phyloP scores from a whole-genome alignment of 805 yeast genomes.

The Kuraishia molischiana region DNA sequence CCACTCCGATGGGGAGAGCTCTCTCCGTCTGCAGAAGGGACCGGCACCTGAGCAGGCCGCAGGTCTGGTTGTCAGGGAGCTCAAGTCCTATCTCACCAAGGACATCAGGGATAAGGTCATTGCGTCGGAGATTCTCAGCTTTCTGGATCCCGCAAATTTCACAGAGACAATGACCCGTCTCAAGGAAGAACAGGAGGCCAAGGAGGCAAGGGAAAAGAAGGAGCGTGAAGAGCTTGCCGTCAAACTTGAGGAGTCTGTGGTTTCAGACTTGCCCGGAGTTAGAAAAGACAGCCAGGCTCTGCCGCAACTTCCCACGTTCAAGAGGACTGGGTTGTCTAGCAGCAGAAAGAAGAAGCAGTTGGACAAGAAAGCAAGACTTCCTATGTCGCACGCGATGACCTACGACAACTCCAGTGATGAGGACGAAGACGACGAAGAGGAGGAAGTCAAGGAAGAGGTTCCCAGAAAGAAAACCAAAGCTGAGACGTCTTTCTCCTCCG shows the following conservation, averaged over 20 bases:
- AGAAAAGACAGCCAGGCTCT: constrained; percentile 4
- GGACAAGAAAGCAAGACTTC: constrained; percentile 16
- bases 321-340: constrained; percentile 6
- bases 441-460: constrained; percentile 11
- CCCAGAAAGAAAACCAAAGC: neutral
- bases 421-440: constrained; percentile 16
- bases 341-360: constrained; percentile 1
- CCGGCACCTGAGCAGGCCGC: constrained; percentile 48
- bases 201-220: constrained; percentile 7
- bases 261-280: neutral
- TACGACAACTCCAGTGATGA: constrained; percentile 29
- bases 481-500: constrained; percentile 12
- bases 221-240: neutral
- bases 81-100: constrained; percentile 50
- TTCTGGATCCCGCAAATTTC: constrained; percentile 48
- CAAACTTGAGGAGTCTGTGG: neutral
- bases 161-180: constrained; percentile 35
- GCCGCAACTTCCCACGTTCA: constrained; percentile 12
- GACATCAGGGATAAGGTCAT: constrained; percentile 68
- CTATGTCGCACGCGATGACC: constrained; percentile 47
- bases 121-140: constrained; percentile 57
- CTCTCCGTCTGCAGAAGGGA: constrained; percentile 17
- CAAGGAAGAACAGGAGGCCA: constrained; percentile 15
- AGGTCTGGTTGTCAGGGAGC: constrained; percentile 47
- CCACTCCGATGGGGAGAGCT: constrained; percentile 9